Percentiles rank a stretch among this genome's conserved stretches.
phyloP scores from a whole-genome alignment of 108 stramenopile species.

The Cyclotella baltica region DNA sequence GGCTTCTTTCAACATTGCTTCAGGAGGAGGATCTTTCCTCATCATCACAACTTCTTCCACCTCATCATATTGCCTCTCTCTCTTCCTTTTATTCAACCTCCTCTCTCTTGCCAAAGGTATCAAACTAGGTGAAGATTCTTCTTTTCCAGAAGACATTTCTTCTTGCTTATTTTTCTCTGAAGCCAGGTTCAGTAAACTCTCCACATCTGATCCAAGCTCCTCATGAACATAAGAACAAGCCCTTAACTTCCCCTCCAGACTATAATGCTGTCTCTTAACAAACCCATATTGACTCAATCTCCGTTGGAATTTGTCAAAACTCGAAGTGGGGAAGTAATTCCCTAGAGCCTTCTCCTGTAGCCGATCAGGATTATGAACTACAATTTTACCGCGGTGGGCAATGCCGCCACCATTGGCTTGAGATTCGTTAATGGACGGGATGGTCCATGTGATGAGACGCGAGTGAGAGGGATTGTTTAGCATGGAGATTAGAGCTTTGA shows the following conservation, averaged over 20 bases:
- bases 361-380: slow-evolving; percentile 76
- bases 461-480: slow-evolving; percentile 43
- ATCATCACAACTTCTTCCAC: background rate
- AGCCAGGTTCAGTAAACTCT: slow-evolving; percentile 31
- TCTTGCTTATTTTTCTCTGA: background rate
- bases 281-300: slow-evolving; percentile 60
- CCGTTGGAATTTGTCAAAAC: slow-evolving; percentile 54
- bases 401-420: slow-evolving; percentile 33
- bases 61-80: background rate
- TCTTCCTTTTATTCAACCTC: slow-evolving; percentile 4
- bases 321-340: slow-evolving; percentile 56
- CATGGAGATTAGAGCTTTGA: slow-evolving; percentile 55
- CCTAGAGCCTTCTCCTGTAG: slow-evolving; percentile 46
- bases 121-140: too few species aligned
- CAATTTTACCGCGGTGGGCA: slow-evolving; percentile 56
- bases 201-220: slow-evolving; percentile 34
- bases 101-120: background rate
- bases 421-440: slow-evolving; percentile 35
- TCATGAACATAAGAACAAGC: slow-evolving; percentile 60
- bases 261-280: slow-evolving; percentile 47
- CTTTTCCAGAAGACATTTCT: too few species aligned
- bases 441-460: slow-evolving; percentile 45
- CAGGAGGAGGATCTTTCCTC: background rate
- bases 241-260: slow-evolving; percentile 58
- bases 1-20: background rate